A percentile compares a stretch with the other conserved stretches of the same genome.
Conservation (phyloP, 2,329 filamentous ascomycete genomes). For the Monilinia aucupariae region DNA sequence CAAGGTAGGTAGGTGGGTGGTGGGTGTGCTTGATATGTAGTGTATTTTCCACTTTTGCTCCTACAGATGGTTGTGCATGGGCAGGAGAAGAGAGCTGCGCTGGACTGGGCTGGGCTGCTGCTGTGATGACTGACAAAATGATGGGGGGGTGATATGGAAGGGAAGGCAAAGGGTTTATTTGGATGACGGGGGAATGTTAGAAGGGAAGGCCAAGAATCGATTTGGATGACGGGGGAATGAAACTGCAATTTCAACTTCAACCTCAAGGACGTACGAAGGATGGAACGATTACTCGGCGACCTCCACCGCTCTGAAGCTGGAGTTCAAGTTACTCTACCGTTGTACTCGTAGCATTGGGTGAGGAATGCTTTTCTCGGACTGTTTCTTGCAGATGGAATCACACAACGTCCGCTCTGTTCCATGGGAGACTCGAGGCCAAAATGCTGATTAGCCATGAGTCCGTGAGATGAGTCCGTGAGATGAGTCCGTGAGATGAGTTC, state of each 20-base stretch:
- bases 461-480: not conserved
- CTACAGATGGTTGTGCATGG: not conserved
- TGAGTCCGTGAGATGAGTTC: too few species aligned
- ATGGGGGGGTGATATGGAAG: not conserved
- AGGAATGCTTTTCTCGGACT: not conserved
- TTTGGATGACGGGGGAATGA: not conserved
- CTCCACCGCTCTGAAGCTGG: not conserved
- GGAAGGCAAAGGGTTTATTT: not conserved
- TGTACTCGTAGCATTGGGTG: too few species aligned
- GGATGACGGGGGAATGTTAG: too few species aligned
- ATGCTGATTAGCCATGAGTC: not conserved
- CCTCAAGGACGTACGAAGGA: not conserved
- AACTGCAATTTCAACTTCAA: not conserved
- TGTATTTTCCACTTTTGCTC: not conserved
- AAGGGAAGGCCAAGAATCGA: too few species aligned
- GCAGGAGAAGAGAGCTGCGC: too few species aligned
- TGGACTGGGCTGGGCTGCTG: too few species aligned
- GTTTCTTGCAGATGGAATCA: slow-evolving; percentile 2
- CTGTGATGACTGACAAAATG: not conserved
- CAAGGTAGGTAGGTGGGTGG: not conserved
- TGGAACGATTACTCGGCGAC: not conserved
- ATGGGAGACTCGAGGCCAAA: slow-evolving; percentile 5
- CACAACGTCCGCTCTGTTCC: slow-evolving; percentile 12
- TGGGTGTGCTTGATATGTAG: not conserved
- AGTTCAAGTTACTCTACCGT: too few species aligned